Evolutionary conservation across 768 basidiomycete genomes (phyloP).

Genomic region (Hemileccinum impolitum): DNA sequence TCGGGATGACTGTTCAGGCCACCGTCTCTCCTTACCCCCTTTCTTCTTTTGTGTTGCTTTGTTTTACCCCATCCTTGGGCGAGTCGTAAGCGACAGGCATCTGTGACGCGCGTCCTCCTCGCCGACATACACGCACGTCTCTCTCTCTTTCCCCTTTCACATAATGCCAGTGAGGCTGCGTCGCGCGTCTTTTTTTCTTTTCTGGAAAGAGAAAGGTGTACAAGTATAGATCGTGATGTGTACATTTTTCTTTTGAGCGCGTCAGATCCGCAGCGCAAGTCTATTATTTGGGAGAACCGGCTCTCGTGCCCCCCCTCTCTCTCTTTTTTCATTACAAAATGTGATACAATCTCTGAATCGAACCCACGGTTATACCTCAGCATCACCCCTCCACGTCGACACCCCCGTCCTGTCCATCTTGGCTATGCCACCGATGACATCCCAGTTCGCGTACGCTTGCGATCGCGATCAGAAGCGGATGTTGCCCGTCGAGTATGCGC

Average conservation of each 20-base stretch:
- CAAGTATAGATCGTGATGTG: too few relatives aligned
- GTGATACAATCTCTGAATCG: too few relatives aligned
- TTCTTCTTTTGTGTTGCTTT: not conserved
- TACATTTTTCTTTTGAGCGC: not conserved
- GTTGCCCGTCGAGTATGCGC: constrained; percentile 49
- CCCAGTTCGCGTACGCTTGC: constrained; percentile 72
- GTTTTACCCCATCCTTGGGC: not conserved
- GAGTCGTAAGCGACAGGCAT: not conserved
- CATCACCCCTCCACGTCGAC: not conserved
- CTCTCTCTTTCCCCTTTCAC: too few relatives aligned
- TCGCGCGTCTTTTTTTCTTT: too few relatives aligned
- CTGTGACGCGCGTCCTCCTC: not conserved
- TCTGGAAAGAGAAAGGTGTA: too few relatives aligned
- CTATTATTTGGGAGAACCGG: too few relatives aligned
- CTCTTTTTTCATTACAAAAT: too few relatives aligned
- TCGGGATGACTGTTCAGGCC: too few relatives aligned
- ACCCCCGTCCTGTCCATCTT: constrained; percentile 17
- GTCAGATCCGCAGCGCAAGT: too few relatives aligned
- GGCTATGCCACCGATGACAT: too few relatives aligned
- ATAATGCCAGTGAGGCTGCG: not conserved
- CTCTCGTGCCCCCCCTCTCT: too few relatives aligned
- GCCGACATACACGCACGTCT: not conserved
- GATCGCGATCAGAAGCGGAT: constrained; percentile 67
- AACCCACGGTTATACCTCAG: too few relatives aligned
- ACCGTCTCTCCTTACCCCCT: not conserved